Evolutionary conservation across 306 rosid genomes (phyloP), one percentile per base, ranked within the genome.

Genomic region (Clitoria ternatea): DNA sequence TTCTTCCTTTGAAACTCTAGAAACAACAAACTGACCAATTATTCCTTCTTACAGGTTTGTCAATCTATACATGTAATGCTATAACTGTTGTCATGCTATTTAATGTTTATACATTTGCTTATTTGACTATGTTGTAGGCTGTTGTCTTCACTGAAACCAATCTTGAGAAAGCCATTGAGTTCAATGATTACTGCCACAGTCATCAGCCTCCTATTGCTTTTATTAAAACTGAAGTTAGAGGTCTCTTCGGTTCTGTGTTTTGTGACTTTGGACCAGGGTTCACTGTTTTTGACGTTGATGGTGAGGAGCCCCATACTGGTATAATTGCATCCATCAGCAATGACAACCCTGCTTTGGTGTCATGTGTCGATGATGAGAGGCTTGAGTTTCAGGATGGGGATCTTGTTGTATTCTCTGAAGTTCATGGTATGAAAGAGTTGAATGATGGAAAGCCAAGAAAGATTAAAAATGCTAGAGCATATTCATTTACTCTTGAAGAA

Each of bases 381-480:
- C 96, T 92, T 39, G 98, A 92, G 74, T 92, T 88, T 82, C 92
- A 92, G 82, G 98, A 92, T 77, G 98, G 98, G 53, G 96, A 92
- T 79, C 85, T 88, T 71, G 98, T 92, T 70, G 85, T 90, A 69
- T 92, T 92, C 74, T 90, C 98, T 13, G 97, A 92, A 82, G 91
- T 92, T 80, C 96, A 86, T 66, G 98, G 98, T 70, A 90, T 92
- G 98, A 82, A 80, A 32, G 96, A 90, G 68, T 79, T 92, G 84
- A 92, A 90, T 82, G 97, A 92, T 69, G 97, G 98, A 71, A 92
- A 86, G 60, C 97, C 96, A 29, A 90, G 98, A 83, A 90, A 74
- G 85, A 83, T 92, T 57, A 86, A 88, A 70, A 90, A 83, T 79
- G 86, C 92, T 27, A 83, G 96, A 84, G 87, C 96, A 24, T 88